These are phyloP conservation scores for Aspergillus awamori DNA, from an alignment of 2,329 filamentous ascomycete species.

Conservation along the genomic window DNA sequence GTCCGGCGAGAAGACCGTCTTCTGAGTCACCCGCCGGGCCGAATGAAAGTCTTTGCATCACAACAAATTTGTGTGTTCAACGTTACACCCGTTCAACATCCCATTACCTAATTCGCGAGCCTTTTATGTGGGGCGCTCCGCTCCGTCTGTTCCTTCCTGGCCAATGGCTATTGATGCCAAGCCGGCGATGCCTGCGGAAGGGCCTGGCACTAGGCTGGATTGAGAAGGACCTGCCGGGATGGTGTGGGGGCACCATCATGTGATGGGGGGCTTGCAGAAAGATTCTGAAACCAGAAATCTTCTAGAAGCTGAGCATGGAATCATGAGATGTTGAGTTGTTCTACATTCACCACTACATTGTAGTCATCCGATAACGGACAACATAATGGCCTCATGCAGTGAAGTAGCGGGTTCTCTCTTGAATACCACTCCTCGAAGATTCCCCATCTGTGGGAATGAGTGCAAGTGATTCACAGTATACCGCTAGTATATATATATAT, in stretches of 20 bases:
- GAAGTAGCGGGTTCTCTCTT: accelerated
- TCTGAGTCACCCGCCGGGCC: background rate
- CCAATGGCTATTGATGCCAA: background rate
- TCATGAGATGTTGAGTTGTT: background rate
- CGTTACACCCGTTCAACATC: background rate
- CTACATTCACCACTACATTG: too few species aligned
- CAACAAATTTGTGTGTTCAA: background rate
- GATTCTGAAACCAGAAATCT: background rate
- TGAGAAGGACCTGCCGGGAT: background rate
- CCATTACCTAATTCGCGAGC: conserved; percentile 6
- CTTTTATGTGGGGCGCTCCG: background rate
- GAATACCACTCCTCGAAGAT: too few species aligned
- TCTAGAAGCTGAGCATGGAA: background rate
- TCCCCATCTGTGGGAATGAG: too few species aligned
- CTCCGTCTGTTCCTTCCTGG: background rate
- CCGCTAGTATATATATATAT: too few species aligned
- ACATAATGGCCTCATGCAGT: too few species aligned
- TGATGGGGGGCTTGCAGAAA: background rate
- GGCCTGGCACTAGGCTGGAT: background rate
- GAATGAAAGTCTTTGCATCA: background rate
- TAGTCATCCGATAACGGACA: too few species aligned
- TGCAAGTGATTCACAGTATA: too few species aligned
- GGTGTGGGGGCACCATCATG: background rate
- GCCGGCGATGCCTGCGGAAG: background rate
- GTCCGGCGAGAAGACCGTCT: background rate